phyloP scores from a whole-genome alignment of 495 filamentous ascomycete species.

The Daldinia vernicosa region DNA sequence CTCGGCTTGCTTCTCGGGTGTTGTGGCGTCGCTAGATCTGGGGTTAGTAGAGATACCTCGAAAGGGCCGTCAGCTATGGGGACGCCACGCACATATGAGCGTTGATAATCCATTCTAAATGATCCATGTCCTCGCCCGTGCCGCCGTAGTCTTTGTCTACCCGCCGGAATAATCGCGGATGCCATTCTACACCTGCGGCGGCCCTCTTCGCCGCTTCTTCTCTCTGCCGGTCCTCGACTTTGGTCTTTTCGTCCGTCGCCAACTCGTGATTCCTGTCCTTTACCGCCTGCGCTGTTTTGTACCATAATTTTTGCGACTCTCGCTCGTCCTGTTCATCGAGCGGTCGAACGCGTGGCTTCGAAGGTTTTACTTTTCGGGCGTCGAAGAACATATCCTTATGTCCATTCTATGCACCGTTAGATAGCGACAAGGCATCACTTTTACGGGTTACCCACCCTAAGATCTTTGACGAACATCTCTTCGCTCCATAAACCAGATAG shows the following conservation, averaged over 20 bases:
- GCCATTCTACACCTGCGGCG: slow-evolving; percentile 88
- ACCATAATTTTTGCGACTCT: slow-evolving; percentile 90
- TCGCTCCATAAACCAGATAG: slow-evolving; percentile 92
- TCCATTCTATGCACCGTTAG: slow-evolving; percentile 67
- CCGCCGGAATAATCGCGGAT: slow-evolving; percentile 80
- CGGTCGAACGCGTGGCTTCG: slow-evolving; percentile 76
- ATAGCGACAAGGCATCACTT: neutral
- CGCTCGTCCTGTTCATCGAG: slow-evolving; percentile 87
- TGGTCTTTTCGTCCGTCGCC: slow-evolving; percentile 94
- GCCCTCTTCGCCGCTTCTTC: slow-evolving; percentile 84
- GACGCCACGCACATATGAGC: slow-evolving; percentile 74
- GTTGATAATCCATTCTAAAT: slow-evolving; percentile 94
- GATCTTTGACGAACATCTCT: slow-evolving; percentile 88
- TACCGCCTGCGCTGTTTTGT: slow-evolving; percentile 79
- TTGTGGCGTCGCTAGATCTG: slow-evolving; percentile 62
- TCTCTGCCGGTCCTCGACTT: slow-evolving; percentile 90
- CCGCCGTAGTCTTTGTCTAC: slow-evolving; percentile 78
- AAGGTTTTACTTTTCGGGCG: slow-evolving; percentile 77
- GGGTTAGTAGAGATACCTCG: slow-evolving; percentile 41
- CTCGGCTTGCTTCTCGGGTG: slow-evolving; percentile 76
- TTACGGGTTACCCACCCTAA: slow-evolving; percentile 65
- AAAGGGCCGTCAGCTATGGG: neutral
- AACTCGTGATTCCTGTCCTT: slow-evolving; percentile 84
- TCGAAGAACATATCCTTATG: slow-evolving; percentile 92
- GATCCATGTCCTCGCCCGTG: slow-evolving; percentile 81